Percentiles rank a stretch among this genome's conserved stretches.
Conservation (phyloP, 2,329 filamentous ascomycete species). For the Didymella exigua region DNA sequence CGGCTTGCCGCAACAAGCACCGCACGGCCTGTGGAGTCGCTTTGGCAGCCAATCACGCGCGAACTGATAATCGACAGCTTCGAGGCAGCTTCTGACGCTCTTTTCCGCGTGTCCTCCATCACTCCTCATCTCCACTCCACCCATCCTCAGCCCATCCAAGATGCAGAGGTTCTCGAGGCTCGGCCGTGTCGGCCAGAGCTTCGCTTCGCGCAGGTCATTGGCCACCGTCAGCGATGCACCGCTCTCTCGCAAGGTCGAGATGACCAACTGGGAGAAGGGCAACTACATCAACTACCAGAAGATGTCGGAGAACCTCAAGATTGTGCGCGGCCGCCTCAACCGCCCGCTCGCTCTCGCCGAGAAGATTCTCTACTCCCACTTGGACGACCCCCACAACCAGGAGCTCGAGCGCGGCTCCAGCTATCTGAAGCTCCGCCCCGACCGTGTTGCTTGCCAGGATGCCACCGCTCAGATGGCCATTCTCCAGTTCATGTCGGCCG, state of each 20-base stretch:
- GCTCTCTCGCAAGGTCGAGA: constrained; percentile 93
- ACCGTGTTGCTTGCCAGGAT: constrained; percentile 99
- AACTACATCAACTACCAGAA: constrained; percentile 99
- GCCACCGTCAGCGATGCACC: constrained; percentile 85
- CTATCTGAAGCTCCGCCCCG: constrained; percentile 94
- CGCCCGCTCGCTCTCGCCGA: constrained; percentile 93
- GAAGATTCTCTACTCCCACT: constrained; percentile 98
- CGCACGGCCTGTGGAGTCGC: constrained; percentile 18
- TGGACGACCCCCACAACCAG: constrained; percentile 95
- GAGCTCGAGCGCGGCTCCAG: constrained; percentile 95
- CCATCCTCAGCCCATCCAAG: constrained; percentile 50
- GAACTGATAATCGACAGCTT: constrained; percentile 34
- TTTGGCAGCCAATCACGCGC: constrained; percentile 40
- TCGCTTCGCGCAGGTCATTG: constrained; percentile 69
- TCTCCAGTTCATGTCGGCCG: constrained; percentile 98
- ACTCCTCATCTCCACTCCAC: constrained; percentile 47
- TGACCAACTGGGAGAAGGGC: constrained; percentile 94
- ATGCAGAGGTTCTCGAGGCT: constrained; percentile 76
- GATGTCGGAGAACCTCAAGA: constrained; percentile 95
- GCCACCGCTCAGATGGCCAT: constrained; percentile 99
- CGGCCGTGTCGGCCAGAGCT: constrained; percentile 68
- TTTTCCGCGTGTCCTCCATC: constrained; percentile 43
- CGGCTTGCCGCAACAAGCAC: constrained; percentile 34
- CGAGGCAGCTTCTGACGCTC: constrained; percentile 45
- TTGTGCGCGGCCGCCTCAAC: constrained; percentile 89